Base-by-base conservation (phyloP, 352 stramenopile species). In the Phytophthora uliginosa region DNA sequence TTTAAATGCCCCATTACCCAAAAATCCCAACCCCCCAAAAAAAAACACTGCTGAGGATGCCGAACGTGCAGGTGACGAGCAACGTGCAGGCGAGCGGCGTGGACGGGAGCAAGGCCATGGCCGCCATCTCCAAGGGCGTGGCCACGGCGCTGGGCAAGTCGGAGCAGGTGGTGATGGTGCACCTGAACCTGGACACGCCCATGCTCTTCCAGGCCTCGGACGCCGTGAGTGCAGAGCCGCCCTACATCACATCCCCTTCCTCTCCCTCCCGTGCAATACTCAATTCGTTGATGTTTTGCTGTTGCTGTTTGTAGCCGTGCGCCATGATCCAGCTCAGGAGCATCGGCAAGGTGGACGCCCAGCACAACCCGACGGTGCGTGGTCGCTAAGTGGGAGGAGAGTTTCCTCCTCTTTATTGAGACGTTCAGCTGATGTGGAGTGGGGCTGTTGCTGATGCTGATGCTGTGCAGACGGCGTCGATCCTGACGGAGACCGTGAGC, bases 141-240 rank as follows among this genome's bases (percentile, higher is more conserved):
- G 56, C 79, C 5, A 61, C 56, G 4, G 83, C 80, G 26, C 59
- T 91, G 31, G 83, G 61, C 61, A 89, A 89, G 74, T 77, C 81
- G 10, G 81, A 91, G 73, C 51, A 82, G 48, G 69, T 79, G 38
- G 80, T 91, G 56, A 91, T 91, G 83, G 83, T 85, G 57, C 78
- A 88, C 22, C 51, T 91, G 48, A 72, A 73, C 45, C 63, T 91
- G 62, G 79, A 88, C 64, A 82, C 77, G 59, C 66, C 73, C 22
- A 89, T 91, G 79, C 40, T 87, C 33, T 91, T 89, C 69, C 72
- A 83, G 18, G 79, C 62, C 17, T 81, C 83, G 3, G 77, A 84
- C 64, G 79, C 72, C 22, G 83, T 91, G 38, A 55, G 82, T 72
- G 5, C 36, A 15, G 34, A 40, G 8, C 9, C 34, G 24, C 34